Evolutionary conservation across 1,284 basidiomycete species (phyloP).

Genomic region (Paramarasmius palmivorus): DNA sequence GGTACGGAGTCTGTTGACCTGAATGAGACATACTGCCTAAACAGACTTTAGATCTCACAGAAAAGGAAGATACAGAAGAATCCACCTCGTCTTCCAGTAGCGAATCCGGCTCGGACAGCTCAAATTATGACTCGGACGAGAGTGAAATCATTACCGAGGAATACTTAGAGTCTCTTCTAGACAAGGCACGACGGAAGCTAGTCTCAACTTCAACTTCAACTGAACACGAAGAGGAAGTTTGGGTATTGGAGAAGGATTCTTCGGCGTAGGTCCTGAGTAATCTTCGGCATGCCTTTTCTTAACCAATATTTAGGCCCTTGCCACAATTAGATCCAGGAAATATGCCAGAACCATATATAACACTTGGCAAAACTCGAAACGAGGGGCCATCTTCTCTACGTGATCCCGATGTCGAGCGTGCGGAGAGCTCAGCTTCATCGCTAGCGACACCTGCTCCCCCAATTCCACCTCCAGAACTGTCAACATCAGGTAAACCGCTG

Average conservation of each 20-base stretch:
- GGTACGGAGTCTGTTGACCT: conserved; percentile 26
- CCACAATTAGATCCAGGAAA: conserved; percentile 65
- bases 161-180: conserved; percentile 64
- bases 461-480: conserved; percentile 55
- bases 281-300: conserved; percentile 2
- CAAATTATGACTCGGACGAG: conserved; percentile 34
- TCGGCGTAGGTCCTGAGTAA: conserved; percentile 32
- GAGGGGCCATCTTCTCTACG: conserved; percentile 48
- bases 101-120: conserved; percentile 26
- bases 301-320: conserved; percentile 46
- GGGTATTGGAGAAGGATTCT: conserved; percentile 40
- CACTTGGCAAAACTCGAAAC: conserved; percentile 41
- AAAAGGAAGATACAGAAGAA: conserved; percentile 24
- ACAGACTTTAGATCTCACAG: conserved; percentile 16
- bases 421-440: conserved; percentile 47
- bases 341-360: conserved; percentile 64
- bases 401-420: conserved; percentile 61
- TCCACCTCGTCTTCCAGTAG: conserved; percentile 35
- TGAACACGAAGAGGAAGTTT: conserved; percentile 49
- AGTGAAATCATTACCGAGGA: conserved; percentile 53
- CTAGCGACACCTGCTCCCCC: conserved; percentile 53
- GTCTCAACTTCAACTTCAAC: conserved; percentile 21
- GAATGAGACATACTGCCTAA: background rate
- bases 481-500: conserved; percentile 57
- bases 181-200: conserved; percentile 53